Evolutionary conservation across 495 filamentous ascomycete species (phyloP).

Genomic region (Pyronema omphalodes): DNA sequence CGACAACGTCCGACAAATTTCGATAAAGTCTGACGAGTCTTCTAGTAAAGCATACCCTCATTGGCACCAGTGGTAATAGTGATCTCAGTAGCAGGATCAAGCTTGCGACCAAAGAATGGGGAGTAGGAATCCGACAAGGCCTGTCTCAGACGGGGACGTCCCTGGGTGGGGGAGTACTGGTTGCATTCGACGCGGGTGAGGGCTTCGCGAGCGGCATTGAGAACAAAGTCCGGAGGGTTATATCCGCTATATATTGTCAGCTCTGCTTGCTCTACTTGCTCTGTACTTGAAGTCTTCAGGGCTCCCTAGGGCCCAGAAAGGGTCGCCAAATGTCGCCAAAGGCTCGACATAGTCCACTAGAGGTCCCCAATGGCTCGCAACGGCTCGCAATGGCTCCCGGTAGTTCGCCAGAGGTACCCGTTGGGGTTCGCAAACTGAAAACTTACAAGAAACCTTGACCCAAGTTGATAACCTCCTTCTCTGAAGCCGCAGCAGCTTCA

Average conservation of each 20-base stretch:
- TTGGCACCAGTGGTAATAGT: conserved; percentile 93
- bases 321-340: too few relatives aligned
- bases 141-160: conserved; percentile 73
- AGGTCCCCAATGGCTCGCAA: too few relatives aligned
- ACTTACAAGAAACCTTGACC: conserved; percentile 81
- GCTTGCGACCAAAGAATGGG: conserved; percentile 55
- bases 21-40: neutral
- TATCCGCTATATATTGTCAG: conserved; percentile 44
- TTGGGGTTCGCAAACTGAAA: neutral
- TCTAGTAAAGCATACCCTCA: conserved; percentile 39
- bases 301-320: too few relatives aligned
- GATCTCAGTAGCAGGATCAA: conserved; percentile 81
- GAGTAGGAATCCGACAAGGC: conserved; percentile 82
- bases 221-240: conserved; percentile 81
- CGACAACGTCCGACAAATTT: too few relatives aligned
- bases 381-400: too few relatives aligned
- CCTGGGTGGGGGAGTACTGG: conserved; percentile 92
- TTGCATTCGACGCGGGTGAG: conserved; percentile 93
- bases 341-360: too few relatives aligned
- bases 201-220: conserved; percentile 76
- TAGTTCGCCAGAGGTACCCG: neutral
- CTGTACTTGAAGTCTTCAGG: too few relatives aligned
- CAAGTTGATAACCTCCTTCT: conserved; percentile 87
- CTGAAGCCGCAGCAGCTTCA: conserved; percentile 70
- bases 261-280: too few relatives aligned